These are phyloP conservation scores for Poa pratensis DNA, from an alignment of 176 grass and related monocot genomes.

Conservation along the genomic window DNA sequence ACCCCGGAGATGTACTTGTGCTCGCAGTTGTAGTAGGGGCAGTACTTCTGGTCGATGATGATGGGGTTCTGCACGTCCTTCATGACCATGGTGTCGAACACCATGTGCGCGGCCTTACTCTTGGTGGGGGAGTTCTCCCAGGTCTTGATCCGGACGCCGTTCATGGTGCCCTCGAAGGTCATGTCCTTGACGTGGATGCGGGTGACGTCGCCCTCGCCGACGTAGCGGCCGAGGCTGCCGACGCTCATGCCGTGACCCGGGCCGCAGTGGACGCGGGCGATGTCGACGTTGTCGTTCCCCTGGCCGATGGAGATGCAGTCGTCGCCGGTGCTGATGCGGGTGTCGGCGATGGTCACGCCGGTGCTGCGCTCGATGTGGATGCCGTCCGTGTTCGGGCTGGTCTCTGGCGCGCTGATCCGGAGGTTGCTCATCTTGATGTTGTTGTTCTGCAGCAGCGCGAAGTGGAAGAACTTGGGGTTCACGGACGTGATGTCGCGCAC, in stretches of 20 bases:
- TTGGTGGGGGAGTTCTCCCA: slow-evolving; percentile 58
- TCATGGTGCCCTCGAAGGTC: slow-evolving; percentile 50
- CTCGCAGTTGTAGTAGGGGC: slow-evolving; percentile 61
- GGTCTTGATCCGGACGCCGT: slow-evolving; percentile 23
- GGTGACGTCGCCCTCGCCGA: slow-evolving; percentile 55
- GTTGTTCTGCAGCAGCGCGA: slow-evolving; percentile 40
- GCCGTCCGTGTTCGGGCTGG: slow-evolving; percentile 77
- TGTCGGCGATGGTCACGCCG: slow-evolving; percentile 42
- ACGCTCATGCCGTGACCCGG: slow-evolving; percentile 81
- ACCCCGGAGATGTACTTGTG: slow-evolving; percentile 57
- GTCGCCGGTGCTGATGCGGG: slow-evolving; percentile 56
- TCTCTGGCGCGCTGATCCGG: slow-evolving; percentile 44
- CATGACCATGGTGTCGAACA: slow-evolving; percentile 65
- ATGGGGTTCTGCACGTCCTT: slow-evolving; percentile 62
- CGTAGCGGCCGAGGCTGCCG: slow-evolving; percentile 59
- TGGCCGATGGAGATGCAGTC: slow-evolving; percentile 37
- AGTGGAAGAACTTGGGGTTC: slow-evolving; percentile 87
- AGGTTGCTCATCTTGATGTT: slow-evolving; percentile 43
- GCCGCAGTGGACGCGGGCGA: slow-evolving; percentile 58
- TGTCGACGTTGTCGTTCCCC: slow-evolving; percentile 46
- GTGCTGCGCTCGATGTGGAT: slow-evolving; percentile 69
- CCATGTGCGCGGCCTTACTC: slow-evolving; percentile 49
- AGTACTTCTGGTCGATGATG: slow-evolving; percentile 83
- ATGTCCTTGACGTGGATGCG: slow-evolving; percentile 51
- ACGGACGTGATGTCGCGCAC: slow-evolving; percentile 56